phyloP scores from a whole-genome alignment of 139 green algal genomes.

The Tetraselmis chui region DNA sequence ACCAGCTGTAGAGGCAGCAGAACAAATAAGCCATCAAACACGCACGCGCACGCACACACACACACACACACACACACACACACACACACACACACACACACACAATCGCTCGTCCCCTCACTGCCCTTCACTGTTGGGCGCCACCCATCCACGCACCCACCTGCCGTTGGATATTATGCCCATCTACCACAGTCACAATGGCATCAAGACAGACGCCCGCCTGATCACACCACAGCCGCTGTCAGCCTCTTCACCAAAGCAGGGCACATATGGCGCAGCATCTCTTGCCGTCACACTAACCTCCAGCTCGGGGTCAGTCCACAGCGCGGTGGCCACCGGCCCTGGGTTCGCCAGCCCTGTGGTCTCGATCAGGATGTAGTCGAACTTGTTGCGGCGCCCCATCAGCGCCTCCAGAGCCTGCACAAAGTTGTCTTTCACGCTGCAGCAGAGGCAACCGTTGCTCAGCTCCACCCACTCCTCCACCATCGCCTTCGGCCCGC shows the following conservation, averaged over 20 bases:
- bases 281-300: too few relatives aligned
- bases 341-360: constrained; percentile 85
- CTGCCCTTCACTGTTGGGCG: too few relatives aligned
- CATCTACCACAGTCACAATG: constrained; percentile 85
- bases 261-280: neutral
- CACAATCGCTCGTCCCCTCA: too few relatives aligned
- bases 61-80: too few relatives aligned
- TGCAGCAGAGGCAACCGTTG: constrained; percentile 98
- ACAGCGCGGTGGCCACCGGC: constrained; percentile 73
- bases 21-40: too few relatives aligned
- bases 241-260: neutral
- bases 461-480: constrained; percentile 89
- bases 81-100: too few relatives aligned
- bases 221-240: neutral
- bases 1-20: too few relatives aligned
- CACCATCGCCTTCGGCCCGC: constrained; percentile 24
- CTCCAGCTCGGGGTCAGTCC: constrained; percentile 81
- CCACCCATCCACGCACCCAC: constrained; percentile 42
- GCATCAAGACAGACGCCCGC: constrained; percentile 59
- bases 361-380: constrained; percentile 89
- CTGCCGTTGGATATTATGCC: constrained; percentile 56
- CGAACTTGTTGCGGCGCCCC: constrained; percentile 49
- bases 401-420: constrained; percentile 48
- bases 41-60: too few relatives aligned
- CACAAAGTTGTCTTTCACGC: constrained; percentile 88